Percentiles rank a stretch among this genome's conserved stretches.
Conservation (phyloP, 2,329 filamentous ascomycete genomes). For the Calonectria fujianensis region DNA sequence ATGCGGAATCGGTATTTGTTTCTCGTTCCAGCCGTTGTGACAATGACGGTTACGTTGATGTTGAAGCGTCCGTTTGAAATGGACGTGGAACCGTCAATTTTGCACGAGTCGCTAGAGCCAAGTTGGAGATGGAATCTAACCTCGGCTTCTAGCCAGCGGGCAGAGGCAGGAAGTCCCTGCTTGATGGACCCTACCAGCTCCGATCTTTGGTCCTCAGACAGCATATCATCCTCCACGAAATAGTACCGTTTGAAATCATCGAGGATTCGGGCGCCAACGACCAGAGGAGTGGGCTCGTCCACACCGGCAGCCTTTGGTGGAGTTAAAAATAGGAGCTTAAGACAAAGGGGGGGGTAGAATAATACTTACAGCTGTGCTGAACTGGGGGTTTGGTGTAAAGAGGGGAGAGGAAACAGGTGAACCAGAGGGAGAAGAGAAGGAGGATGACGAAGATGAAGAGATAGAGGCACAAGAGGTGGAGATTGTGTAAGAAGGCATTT, state of each 20-base stretch:
- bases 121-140: not conserved
- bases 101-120: not conserved
- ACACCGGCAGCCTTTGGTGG: not conserved
- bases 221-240: not conserved
- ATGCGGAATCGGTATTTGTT: not conserved
- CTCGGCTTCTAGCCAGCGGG: not conserved
- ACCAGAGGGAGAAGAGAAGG: not conserved
- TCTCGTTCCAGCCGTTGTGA: not conserved
- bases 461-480: not conserved
- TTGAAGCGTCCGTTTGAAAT: constrained; percentile 21
- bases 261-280: not conserved
- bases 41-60: not conserved
- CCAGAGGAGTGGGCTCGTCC: not conserved
- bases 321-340: not conserved
- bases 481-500: not conserved
- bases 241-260: not conserved
- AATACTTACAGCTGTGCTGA: not conserved
- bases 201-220: not conserved
- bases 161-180: not conserved
- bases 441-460: not conserved
- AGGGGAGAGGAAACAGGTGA: not conserved
- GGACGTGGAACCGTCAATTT: not conserved
- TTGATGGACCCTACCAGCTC: not conserved
- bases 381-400: not conserved
- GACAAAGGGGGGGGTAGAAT: not conserved